phyloP scores from a whole-genome alignment of 495 filamentous ascomycete species.

The Aspergillus asperescens region DNA sequence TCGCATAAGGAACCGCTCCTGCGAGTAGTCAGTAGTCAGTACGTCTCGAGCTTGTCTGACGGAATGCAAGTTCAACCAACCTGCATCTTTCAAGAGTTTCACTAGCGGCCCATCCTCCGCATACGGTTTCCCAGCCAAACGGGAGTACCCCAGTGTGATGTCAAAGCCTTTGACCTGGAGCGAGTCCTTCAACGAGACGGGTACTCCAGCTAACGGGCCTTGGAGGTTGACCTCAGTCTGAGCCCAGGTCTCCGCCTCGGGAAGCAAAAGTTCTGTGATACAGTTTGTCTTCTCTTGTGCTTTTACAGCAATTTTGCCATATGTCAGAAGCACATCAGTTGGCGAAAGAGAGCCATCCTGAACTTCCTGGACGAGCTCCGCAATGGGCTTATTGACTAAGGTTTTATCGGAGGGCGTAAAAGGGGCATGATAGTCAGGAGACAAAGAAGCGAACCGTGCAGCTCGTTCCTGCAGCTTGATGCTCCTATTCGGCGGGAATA shows the following conservation, averaged over 20 bases:
- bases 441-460: slow-evolving; percentile 60
- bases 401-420: slow-evolving; percentile 56
- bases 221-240: slow-evolving; percentile 64
- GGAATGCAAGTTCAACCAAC: no score
- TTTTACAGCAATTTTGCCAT: slow-evolving; percentile 79
- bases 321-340: slow-evolving; percentile 75
- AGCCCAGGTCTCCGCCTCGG: slow-evolving; percentile 74
- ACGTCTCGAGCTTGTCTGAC: neutral
- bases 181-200: slow-evolving; percentile 84
- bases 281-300: slow-evolving; percentile 89
- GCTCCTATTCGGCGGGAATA: slow-evolving; percentile 49
- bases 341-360: slow-evolving; percentile 61
- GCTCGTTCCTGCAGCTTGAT: slow-evolving; percentile 74
- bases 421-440: slow-evolving; percentile 56
- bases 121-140: slow-evolving; percentile 60
- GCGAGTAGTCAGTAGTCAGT: neutral
- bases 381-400: slow-evolving; percentile 69
- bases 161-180: slow-evolving; percentile 85
- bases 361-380: slow-evolving; percentile 70
- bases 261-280: slow-evolving; percentile 82
- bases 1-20: slow-evolving; percentile 92
- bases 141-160: slow-evolving; percentile 74
- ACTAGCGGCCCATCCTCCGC: slow-evolving; percentile 68
- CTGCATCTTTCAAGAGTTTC: slow-evolving; percentile 79
- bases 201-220: slow-evolving; percentile 85